Base-by-base conservation (phyloP, 2,329 filamentous ascomycete species). In the Diaporthe velutina region DNA sequence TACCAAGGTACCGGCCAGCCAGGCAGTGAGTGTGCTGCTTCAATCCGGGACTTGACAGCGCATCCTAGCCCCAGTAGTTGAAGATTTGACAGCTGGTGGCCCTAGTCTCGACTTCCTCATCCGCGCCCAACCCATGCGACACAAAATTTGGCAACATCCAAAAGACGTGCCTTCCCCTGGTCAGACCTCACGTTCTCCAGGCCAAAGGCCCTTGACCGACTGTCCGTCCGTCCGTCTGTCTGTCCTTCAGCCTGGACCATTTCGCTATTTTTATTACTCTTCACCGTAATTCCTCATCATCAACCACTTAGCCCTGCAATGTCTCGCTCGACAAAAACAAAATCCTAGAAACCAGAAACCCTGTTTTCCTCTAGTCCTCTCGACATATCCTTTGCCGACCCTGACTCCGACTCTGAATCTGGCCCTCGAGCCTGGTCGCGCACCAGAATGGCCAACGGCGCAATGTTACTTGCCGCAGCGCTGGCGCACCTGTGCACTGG, bases 401-500 rank as follows among this genome's bases (percentile, higher is more conserved):
- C 42, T 67, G 45, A 52, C 42, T 35, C n/a, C 35, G 54, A 35
- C 54, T 57, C 54, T 33, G 15, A 35, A 6, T 33, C 30, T 67
- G 61, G 28, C 68, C 48, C 35, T 33, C 57, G 35, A 33, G 33
- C 61, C 45, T 54, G 48, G 30, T 52, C 50, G 52, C 54, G 22
- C 52, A 42, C 58, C 50, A 68, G 30, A 25, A 71, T 74, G 66
- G 70, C 70, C 38, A 35, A 30, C 68, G 74, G 67, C 58, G 70
- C 64, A 75, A 74, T 78, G 70, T 66, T 70, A 77, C 42, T 76
- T 77, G 75, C 77, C 19, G 58, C 68, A 52, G 67, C 74, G 54
- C 78, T 79, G 76, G 77, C 77, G 40, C 77, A 80, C 70, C 79
- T 83, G 76, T 81, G 78, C 78, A 76, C 80, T 80, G 79, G 78